phyloP scores from a whole-genome alignment of 139 green algal species.

The Picochlorum sp. region DNA sequence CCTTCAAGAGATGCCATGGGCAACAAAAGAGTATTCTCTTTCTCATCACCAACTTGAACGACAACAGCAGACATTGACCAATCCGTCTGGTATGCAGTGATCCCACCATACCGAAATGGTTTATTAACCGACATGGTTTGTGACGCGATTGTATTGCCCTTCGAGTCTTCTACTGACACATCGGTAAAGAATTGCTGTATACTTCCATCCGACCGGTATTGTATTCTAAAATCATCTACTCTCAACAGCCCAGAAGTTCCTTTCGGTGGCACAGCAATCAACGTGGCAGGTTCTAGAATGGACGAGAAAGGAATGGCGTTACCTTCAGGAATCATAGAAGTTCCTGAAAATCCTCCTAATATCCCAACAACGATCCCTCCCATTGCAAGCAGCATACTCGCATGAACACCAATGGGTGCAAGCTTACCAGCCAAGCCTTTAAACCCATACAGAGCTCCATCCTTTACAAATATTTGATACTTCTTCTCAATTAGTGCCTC shows the following conservation, averaged over 20 bases:
- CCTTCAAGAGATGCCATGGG: conserved; percentile 76
- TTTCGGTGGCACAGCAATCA: conserved; percentile 10
- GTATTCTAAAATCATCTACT: conserved; percentile 87
- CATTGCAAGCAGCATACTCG: conserved; percentile 77
- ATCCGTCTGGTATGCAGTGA: conserved; percentile 81
- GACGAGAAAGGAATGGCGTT: conserved; percentile 22
- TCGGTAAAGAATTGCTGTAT: conserved; percentile 87
- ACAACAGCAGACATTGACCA: conserved; percentile 78
- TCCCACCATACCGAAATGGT: conserved; percentile 65
- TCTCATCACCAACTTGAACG: conserved; percentile 26
- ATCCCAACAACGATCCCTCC: conserved; percentile 68
- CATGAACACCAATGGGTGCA: conserved; percentile 93
- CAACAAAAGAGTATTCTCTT: conserved; percentile 28
- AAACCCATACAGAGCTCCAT: conserved; percentile 84
- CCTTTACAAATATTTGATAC: conserved; percentile 87
- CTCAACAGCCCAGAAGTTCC: conserved; percentile 40
- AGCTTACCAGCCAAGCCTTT: conserved; percentile 86
- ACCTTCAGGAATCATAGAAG: conserved; percentile 59
- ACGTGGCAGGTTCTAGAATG: conserved; percentile 14
- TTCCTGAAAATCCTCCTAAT: conserved; percentile 67
- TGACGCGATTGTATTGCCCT: conserved; percentile 1
- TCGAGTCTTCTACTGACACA: conserved; percentile 44
- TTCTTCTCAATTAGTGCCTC: conserved; percentile 34
- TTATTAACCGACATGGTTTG: conserved; percentile 84
- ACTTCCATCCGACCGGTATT: conserved; percentile 78